Percentiles rank a stretch among this genome's conserved stretches.
phyloP scores from a whole-genome alignment of 352 stramenopile genomes.

The Phytophthora agathidicida region DNA sequence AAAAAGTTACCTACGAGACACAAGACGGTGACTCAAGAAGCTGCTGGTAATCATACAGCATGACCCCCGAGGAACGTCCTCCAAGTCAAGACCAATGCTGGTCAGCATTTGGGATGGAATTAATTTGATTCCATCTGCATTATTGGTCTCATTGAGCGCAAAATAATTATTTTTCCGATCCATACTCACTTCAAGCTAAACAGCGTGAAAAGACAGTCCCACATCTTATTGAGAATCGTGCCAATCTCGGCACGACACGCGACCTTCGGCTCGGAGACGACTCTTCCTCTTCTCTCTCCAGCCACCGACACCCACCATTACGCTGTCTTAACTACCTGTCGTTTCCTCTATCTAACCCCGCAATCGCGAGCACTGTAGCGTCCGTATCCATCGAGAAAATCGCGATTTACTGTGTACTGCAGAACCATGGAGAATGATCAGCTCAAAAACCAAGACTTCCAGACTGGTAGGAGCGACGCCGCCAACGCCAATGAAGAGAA shows the following conservation, averaged over 20 bases:
- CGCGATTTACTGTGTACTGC: background rate
- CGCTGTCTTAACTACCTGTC: background rate
- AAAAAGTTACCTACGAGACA: too few relatives aligned
- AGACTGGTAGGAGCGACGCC: background rate
- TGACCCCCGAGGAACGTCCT: too few relatives aligned
- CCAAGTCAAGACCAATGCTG: too few relatives aligned
- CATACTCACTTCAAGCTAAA: constrained; percentile 19
- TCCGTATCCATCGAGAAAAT: constrained; percentile 21
- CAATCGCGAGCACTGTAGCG: constrained; percentile 10
- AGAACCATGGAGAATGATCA: constrained; percentile 8
- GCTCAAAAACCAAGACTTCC: background rate
- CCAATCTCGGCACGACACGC: constrained; percentile 2
- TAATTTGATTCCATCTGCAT: too few relatives aligned
- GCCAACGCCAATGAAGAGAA: background rate
- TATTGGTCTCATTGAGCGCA: too few relatives aligned
- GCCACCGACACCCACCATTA: background rate
- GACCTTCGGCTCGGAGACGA: constrained; percentile 15
- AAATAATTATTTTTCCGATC: too few relatives aligned
- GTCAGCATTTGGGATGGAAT: too few relatives aligned
- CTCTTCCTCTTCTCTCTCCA: background rate
- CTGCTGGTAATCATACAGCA: too few relatives aligned
- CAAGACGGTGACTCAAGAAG: too few relatives aligned
- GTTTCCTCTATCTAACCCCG: background rate
- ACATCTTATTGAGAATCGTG: constrained; percentile 5
- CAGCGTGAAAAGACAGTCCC: constrained; percentile 7